phyloP scores from a whole-genome alignment of 2,329 filamentous ascomycete species.

The Scedosporium minutisporum region DNA sequence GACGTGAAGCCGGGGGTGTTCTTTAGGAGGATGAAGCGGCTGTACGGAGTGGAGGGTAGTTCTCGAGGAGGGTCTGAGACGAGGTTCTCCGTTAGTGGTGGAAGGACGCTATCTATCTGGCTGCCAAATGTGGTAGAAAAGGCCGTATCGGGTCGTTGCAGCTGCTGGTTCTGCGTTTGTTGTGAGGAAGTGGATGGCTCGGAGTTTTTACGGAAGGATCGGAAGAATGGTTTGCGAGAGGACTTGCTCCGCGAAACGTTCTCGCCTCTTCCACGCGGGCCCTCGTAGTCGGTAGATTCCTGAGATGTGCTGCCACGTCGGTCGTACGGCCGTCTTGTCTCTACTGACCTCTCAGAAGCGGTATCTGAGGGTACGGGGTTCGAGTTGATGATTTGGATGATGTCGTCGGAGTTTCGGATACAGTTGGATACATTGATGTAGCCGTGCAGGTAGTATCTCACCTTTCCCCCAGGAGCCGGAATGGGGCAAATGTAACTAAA shows the following conservation, averaged over 20 bases:
- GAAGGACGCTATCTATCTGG: neutral
- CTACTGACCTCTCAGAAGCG: neutral
- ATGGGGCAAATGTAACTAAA: constrained; percentile 45
- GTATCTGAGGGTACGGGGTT: constrained; percentile 1
- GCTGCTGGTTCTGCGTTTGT: neutral
- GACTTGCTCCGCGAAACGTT: constrained; percentile 14
- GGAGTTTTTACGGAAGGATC: constrained; percentile 15
- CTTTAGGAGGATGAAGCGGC: constrained; percentile 22
- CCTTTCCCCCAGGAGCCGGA: constrained; percentile 33
- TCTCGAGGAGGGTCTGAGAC: constrained; percentile 1
- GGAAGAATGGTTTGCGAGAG: constrained; percentile 23
- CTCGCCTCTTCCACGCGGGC: constrained; percentile 18
- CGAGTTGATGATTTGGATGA: constrained; percentile 35
- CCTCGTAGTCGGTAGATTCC: neutral
- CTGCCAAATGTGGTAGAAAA: neutral
- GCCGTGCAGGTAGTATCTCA: constrained; percentile 44
- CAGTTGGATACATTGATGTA: constrained; percentile 49
- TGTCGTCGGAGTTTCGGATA: constrained; percentile 37
- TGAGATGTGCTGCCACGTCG: neutral
- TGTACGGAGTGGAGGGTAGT: constrained; percentile 16
- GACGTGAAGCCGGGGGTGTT: constrained; percentile 16
- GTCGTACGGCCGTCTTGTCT: neutral
- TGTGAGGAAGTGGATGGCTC: neutral
- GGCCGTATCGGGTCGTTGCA: neutral
- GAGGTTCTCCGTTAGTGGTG: neutral